These are phyloP conservation scores for Auricularia heimuer DNA, from an alignment of 768 basidiomycete species.

Conservation along the genomic window DNA sequence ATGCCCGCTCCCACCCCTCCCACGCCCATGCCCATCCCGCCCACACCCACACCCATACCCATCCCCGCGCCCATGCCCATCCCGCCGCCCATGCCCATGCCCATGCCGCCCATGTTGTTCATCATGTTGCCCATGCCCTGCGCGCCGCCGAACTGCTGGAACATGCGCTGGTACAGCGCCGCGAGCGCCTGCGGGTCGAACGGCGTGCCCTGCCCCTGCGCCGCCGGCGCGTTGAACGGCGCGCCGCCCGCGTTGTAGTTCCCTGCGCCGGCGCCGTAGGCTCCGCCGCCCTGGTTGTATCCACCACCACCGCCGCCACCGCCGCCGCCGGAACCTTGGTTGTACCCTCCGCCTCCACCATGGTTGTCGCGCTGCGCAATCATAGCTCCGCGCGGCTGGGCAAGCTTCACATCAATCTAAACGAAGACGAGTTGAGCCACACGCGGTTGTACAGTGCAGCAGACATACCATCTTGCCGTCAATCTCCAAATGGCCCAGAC, in stretches of 20 bases:
- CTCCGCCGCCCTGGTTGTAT: background rate
- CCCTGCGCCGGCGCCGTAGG: slow-evolving; percentile 13
- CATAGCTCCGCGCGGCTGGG: slow-evolving; percentile 61
- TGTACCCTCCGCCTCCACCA: slow-evolving; percentile 20
- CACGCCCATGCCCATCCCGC: slow-evolving; percentile 30
- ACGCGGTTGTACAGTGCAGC: background rate
- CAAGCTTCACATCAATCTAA: slow-evolving; percentile 95
- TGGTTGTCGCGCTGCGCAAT: slow-evolving; percentile 13
- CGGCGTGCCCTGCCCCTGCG: slow-evolving; percentile 29
- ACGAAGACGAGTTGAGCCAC: background rate
- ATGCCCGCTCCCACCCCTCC: slow-evolving; percentile 29
- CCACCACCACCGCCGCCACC: slow-evolving; percentile 17
- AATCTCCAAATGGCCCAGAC: slow-evolving; percentile 80
- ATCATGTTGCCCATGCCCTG: slow-evolving; percentile 26
- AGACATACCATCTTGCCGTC: slow-evolving; percentile 87
- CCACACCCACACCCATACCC: slow-evolving; percentile 8
- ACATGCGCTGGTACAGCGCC: slow-evolving; percentile 91
- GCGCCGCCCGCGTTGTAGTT: slow-evolving; percentile 19
- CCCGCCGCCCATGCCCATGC: slow-evolving; percentile 35
- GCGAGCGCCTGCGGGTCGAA: slow-evolving; percentile 93
- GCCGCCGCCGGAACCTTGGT: background rate
- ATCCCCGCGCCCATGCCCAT: slow-evolving; percentile 13
- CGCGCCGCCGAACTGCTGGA: slow-evolving; percentile 64
- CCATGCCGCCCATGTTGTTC: slow-evolving; percentile 23
- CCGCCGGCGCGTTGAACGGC: slow-evolving; percentile 11